These are phyloP conservation scores for Candida sakaeoensis DNA, from an alignment of 805 yeast genomes.

Conservation along the genomic window DNA sequence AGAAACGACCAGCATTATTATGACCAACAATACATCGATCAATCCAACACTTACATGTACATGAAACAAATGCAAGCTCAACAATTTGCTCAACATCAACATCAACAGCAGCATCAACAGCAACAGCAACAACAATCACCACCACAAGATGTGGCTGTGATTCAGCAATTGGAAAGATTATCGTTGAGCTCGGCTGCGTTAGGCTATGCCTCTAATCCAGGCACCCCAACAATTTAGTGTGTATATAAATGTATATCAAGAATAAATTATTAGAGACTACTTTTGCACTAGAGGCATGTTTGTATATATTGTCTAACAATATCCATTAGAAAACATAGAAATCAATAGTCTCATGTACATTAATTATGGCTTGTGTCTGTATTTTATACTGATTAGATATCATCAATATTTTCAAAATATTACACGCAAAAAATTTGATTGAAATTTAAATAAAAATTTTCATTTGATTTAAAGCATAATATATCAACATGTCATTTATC, in stretches of 20 bases:
- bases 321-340: no score
- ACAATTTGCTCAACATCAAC: slow-evolving; percentile 10
- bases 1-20: background rate
- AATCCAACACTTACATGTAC: background rate
- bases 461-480: background rate
- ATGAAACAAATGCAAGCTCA: slow-evolving; percentile 6
- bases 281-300: no score
- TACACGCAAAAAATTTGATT: background rate
- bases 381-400: no score
- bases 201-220: slow-evolving; percentile 44
- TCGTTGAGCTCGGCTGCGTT: slow-evolving; percentile 45
- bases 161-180: slow-evolving; percentile 46
- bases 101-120: slow-evolving; percentile 10
- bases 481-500: slow-evolving; percentile 64
- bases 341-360: no score
- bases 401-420: no score
- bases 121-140: slow-evolving; percentile 15
- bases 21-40: slow-evolving; percentile 7
- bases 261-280: no score
- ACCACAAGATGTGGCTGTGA: slow-evolving; percentile 31
- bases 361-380: no score
- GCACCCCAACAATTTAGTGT: slow-evolving; percentile 28
- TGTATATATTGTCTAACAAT: no score
- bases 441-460: background rate
- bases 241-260: no score